Evolutionary conservation across 1,284 basidiomycete genomes (phyloP).

Genomic region (Neonothopanus nambi): DNA sequence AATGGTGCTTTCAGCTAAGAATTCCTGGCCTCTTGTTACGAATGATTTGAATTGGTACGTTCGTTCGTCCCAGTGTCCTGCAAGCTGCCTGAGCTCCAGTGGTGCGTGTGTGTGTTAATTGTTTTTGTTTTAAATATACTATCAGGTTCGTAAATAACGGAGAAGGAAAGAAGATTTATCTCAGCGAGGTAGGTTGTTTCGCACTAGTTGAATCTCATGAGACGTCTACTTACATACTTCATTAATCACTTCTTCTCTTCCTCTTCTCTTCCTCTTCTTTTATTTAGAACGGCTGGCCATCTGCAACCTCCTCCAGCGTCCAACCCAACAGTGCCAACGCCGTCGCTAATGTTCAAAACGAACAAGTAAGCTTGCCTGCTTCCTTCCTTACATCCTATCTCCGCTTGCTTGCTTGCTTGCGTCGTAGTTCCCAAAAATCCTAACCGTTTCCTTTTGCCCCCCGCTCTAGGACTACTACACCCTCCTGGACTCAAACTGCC

Average conservation of each 20-base stretch:
- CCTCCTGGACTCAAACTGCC: constrained; percentile 66
- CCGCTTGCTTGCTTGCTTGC: too few relatives aligned
- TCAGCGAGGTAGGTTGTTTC: constrained; percentile 51
- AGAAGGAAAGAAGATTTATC: constrained; percentile 70
- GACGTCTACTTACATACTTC: background rate
- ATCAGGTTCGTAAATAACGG: constrained; percentile 53
- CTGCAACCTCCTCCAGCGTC: constrained; percentile 55
- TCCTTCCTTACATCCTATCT: background rate
- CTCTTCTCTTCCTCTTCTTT: too few relatives aligned
- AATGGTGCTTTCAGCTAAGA: constrained; percentile 36
- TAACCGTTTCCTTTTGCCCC: constrained; percentile 14
- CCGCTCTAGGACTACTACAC: constrained; percentile 63
- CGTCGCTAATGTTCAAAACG: constrained; percentile 56
- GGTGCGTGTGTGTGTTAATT: background rate
- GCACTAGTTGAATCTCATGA: too few relatives aligned
- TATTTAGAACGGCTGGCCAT: constrained; percentile 81
- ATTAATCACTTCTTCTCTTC: constrained; percentile 6
- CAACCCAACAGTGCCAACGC: constrained; percentile 59
- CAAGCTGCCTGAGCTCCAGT: background rate
- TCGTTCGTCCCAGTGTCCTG: background rate
- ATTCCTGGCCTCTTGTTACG: constrained; percentile 64
- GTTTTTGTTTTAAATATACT: background rate
- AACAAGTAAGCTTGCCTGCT: constrained; percentile 42
- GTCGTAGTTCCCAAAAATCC: background rate
- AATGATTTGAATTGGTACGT: constrained; percentile 52